Percentiles rank a stretch among this genome's conserved stretches.
Conservation (phyloP, 225 moss, liverwort and hornwort species). For the Pleurozium schreberi region DNA sequence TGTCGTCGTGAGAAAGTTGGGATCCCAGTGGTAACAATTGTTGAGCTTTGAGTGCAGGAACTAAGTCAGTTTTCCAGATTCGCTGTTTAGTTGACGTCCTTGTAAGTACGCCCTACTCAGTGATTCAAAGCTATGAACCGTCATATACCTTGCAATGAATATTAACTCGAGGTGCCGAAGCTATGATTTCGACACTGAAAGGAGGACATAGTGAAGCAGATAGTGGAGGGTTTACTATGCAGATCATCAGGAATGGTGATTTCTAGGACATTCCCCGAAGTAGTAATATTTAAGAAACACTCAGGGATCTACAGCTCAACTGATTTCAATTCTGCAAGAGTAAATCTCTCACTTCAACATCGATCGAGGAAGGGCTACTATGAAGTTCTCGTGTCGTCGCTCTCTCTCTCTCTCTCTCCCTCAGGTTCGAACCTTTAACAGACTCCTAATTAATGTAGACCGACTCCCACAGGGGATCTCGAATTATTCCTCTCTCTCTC, state of each 20-base stretch:
- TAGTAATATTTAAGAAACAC: background rate
- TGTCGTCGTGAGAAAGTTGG: background rate
- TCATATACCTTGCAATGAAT: background rate
- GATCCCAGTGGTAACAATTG: background rate
- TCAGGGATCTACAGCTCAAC: background rate
- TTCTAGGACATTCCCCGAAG: background rate
- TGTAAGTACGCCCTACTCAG: background rate
- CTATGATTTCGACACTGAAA: background rate
- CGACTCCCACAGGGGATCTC: background rate
- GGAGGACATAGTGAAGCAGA: background rate
- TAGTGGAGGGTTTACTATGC: background rate
- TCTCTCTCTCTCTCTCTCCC: background rate
- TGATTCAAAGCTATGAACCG: background rate
- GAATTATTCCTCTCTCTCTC: background rate
- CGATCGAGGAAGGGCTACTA: background rate
- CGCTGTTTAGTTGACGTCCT: background rate
- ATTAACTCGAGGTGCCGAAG: background rate
- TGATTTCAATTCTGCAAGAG: background rate
- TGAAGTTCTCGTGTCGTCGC: background rate
- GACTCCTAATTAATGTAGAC: background rate
- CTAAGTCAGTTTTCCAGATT: background rate
- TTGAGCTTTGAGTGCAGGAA: background rate
- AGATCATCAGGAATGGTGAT: conserved; percentile 8
- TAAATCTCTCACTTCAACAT: background rate
- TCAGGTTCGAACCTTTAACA: background rate